Percentiles rank a stretch among this genome's conserved stretches.
phyloP scores from a whole-genome alignment of 495 filamentous ascomycete species.

The Annulohypoxylon moriforme region DNA sequence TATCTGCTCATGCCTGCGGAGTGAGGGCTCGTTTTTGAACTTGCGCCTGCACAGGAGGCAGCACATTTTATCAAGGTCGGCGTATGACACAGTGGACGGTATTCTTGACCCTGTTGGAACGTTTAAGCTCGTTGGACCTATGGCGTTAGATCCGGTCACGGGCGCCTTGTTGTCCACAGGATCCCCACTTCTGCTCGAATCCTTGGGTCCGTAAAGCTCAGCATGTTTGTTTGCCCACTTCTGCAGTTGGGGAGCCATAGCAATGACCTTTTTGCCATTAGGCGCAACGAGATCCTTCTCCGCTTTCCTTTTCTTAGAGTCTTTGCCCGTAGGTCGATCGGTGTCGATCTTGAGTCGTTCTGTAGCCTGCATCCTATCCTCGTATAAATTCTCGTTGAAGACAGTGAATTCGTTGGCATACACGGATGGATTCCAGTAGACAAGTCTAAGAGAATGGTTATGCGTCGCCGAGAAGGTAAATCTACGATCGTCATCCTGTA shows the following conservation, averaged over 20 bases:
- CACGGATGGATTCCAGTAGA: conserved; percentile 87
- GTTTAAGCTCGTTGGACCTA: conserved; percentile 6
- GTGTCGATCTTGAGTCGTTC: conserved; percentile 50
- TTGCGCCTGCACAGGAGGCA: conserved; percentile 82
- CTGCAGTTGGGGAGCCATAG: conserved; percentile 76
- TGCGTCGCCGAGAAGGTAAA: conserved; percentile 80
- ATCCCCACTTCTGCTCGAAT: conserved; percentile 24
- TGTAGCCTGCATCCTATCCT: conserved; percentile 54
- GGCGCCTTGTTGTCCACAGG: conserved; percentile 36
- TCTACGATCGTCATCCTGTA: conserved; percentile 60
- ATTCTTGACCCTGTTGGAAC: conserved; percentile 27
- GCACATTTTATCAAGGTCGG: conserved; percentile 74
- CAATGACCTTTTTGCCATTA: conserved; percentile 65
- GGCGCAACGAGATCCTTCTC: conserved; percentile 58
- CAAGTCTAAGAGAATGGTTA: conserved; percentile 75
- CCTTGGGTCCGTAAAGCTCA: conserved; percentile 75
- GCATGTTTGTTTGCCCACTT: conserved; percentile 90
- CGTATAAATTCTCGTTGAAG: conserved; percentile 53
- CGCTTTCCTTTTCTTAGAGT: conserved; percentile 78
- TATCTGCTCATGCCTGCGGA: conserved; percentile 80
- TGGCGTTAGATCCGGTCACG: conserved; percentile 40
- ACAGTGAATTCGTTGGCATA: conserved; percentile 76
- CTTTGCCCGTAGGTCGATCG: conserved; percentile 57
- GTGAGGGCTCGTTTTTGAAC: conserved; percentile 74
- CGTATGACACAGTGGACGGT: conserved; percentile 65